Evolutionary conservation across 768 basidiomycete species (phyloP).

Genomic region (Chiua virens): DNA sequence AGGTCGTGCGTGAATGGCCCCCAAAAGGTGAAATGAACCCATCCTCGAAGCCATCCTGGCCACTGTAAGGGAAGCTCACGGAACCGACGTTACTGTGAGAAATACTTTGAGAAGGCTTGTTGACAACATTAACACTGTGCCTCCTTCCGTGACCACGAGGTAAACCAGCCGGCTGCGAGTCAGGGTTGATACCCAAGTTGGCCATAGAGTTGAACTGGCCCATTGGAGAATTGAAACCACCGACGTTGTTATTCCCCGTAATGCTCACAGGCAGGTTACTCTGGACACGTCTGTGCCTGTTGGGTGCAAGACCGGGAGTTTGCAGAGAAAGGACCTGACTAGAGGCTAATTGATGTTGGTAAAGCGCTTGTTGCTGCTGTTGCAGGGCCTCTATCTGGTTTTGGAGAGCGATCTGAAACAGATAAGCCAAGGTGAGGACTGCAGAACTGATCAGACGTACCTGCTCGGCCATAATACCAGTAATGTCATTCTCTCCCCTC

Average conservation of each 20-base stretch:
- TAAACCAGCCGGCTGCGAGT: slow-evolving; percentile 62
- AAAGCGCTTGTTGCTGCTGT: slow-evolving; percentile 86
- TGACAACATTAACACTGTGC: slow-evolving; percentile 90
- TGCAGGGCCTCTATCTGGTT: slow-evolving; percentile 88
- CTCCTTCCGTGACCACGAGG: slow-evolving; percentile 86
- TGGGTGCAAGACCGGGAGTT: slow-evolving; percentile 69
- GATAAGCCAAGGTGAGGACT: slow-evolving; percentile 5
- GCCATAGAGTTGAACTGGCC: slow-evolving; percentile 62
- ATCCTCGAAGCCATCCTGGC: slow-evolving; percentile 76
- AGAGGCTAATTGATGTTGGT: slow-evolving; percentile 87
- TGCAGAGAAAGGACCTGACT: slow-evolving; percentile 82
- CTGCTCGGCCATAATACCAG: slow-evolving; percentile 95
- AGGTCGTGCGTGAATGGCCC: slow-evolving; percentile 72
- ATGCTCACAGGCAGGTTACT: slow-evolving; percentile 72
- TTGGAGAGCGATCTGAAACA: slow-evolving; percentile 76
- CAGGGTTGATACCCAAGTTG: slow-evolving; percentile 56
- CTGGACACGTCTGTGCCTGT: slow-evolving; percentile 83
- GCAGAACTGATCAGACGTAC: slow-evolving; percentile 40
- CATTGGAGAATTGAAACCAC: slow-evolving; percentile 42
- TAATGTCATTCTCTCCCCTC: slow-evolving; percentile 71
- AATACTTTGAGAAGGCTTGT: slow-evolving; percentile 48
- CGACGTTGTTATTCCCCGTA: slow-evolving; percentile 40
- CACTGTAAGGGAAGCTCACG: slow-evolving; percentile 49
- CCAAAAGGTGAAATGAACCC: slow-evolving; percentile 68
- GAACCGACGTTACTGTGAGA: slow-evolving; percentile 48